phyloP scores from a whole-genome alignment of 2,329 filamentous ascomycete genomes.

The Penicillium oxalicum region DNA sequence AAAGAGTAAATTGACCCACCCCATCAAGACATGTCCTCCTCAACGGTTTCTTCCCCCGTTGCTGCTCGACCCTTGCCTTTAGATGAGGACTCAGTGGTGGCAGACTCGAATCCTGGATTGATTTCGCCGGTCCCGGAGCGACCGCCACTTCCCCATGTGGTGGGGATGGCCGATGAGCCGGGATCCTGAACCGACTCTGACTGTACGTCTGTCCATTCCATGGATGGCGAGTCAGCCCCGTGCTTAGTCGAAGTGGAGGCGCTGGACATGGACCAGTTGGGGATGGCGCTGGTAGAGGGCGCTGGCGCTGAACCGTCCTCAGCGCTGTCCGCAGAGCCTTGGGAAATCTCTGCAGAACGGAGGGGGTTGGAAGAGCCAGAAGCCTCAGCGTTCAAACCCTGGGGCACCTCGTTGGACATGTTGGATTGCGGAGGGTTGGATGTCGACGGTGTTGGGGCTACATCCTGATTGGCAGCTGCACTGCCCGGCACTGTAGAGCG shows the following conservation, averaged over 20 bases:
- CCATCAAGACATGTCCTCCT: conserved; percentile 18
- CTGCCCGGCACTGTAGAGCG: conserved; percentile 16
- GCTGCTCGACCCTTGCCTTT: conserved; percentile 32
- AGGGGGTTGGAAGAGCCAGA: not conserved
- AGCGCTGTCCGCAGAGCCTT: not conserved
- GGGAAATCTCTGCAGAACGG: not conserved
- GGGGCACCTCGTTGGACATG: not conserved
- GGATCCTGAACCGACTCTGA: conserved; percentile 15
- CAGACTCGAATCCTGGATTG: conserved; percentile 4
- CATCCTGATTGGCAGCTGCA: not conserved
- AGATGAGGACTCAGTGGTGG: conserved; percentile 17
- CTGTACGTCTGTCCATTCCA: conserved; percentile 28
- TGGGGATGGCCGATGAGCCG: conserved; percentile 8
- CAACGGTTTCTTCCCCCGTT: conserved; percentile 35
- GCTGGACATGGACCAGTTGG: conserved; percentile 17
- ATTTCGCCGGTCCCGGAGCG: not conserved
- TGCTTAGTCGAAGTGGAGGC: conserved; percentile 6
- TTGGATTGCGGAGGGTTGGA: conserved; percentile 1
- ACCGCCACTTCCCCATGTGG: conserved; percentile 11
- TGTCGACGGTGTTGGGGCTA: not conserved
- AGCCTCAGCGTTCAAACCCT: not conserved
- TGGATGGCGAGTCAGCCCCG: conserved; percentile 23
- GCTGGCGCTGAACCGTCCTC: not conserved
- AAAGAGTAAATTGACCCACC: too few relatives aligned
- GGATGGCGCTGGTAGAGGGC: conserved; percentile 6